phyloP scores from a whole-genome alignment of 1,284 basidiomycete species.

The Ganoderma lucidum region DNA sequence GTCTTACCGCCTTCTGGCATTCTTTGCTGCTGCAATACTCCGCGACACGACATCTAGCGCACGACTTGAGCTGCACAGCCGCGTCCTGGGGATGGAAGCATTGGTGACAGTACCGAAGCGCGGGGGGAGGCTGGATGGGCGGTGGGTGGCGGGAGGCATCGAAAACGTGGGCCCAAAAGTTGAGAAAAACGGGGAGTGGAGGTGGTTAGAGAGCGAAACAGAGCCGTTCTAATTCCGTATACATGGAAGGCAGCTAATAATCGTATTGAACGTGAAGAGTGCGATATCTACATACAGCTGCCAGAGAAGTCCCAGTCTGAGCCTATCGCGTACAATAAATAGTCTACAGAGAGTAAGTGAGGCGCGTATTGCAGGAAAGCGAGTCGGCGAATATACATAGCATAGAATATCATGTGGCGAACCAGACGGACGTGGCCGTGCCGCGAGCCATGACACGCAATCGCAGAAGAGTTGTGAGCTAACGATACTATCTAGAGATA shows the following conservation, averaged over 20 bases:
- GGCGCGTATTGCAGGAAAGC: constrained; percentile 5
- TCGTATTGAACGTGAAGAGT: background rate
- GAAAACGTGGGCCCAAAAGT: background rate
- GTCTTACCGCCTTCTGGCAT: constrained; percentile 12
- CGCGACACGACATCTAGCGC: background rate
- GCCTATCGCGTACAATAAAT: background rate
- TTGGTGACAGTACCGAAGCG: background rate
- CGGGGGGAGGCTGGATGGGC: background rate
- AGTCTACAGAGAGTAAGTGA: constrained; percentile 1
- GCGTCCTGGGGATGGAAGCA: background rate
- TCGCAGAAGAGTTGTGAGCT: background rate
- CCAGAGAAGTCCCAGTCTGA: background rate
- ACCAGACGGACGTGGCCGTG: background rate
- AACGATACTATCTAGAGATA: background rate
- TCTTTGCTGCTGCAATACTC: constrained; percentile 17
- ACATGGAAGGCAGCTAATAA: background rate
- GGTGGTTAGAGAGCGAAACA: background rate
- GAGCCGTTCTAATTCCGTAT: background rate
- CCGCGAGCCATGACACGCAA: background rate
- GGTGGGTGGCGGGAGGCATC: background rate
- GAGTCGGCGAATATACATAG: constrained; percentile 3
- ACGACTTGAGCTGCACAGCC: background rate
- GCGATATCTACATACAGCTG: background rate
- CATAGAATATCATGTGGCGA: background rate
- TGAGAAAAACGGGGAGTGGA: background rate